Conservation (phyloP, 169 alveolate genomes). For the Perkinsus olseni region DNA sequence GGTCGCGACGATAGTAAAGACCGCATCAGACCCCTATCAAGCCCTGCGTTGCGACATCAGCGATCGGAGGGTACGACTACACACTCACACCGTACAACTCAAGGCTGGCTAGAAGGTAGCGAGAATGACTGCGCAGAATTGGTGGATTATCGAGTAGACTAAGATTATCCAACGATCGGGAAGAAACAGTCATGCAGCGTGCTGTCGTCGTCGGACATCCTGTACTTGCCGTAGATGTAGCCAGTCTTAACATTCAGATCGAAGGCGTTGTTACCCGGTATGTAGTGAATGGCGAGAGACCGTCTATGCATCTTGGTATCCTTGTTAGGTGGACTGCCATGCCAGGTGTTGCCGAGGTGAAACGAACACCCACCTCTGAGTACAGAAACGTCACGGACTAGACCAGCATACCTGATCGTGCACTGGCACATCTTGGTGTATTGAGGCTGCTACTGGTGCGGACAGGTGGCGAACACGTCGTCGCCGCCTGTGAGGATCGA, state of each 20-base stretch:
- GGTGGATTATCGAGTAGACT: background rate
- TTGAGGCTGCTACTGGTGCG: background rate
- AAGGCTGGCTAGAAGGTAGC: background rate
- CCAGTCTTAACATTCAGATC: background rate
- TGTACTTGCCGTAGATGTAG: conserved; percentile 13
- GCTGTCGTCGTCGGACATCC: background rate
- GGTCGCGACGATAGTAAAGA: too few species aligned
- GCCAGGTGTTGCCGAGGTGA: conserved; percentile 9
- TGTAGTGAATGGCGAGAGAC: background rate
- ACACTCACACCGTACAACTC: too few species aligned
- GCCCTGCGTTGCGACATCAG: too few species aligned
- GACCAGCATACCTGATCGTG: background rate
- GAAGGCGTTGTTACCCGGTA: background rate
- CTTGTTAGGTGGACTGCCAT: background rate
- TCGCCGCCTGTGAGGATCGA: background rate
- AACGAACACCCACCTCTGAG: conserved; percentile 1
- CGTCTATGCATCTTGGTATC: background rate
- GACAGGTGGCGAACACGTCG: background rate
- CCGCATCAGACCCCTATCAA: too few species aligned
- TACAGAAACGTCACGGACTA: background rate
- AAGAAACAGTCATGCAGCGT: conserved; percentile 1
- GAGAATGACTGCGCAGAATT: background rate
- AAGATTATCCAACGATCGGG: background rate
- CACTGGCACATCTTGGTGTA: background rate
- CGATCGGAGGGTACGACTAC: too few species aligned